Conservation (phyloP, 148 eudicot genomes). For the Nepenthes mirabilis region DNA sequence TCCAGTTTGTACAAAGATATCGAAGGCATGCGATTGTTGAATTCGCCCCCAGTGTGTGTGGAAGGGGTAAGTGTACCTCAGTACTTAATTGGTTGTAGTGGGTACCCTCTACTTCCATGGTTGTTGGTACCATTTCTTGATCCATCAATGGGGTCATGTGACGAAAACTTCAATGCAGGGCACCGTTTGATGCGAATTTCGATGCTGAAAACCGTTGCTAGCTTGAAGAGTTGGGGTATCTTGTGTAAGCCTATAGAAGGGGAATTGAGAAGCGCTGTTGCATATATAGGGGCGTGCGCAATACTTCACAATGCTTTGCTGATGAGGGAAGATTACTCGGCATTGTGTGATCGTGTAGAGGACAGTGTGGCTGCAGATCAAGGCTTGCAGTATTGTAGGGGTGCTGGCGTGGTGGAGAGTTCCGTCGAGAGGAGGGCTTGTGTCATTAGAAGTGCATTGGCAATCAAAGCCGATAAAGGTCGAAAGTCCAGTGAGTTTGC, state of each 20-base stretch:
- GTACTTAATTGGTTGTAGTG: conserved; percentile 50
- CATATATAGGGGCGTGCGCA: conserved; percentile 79
- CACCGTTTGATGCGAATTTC: conserved; percentile 22
- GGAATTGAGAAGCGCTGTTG: conserved; percentile 50
- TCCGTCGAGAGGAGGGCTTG: conserved; percentile 14
- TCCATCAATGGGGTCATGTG: conserved; percentile 24
- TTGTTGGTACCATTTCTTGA: conserved; percentile 41
- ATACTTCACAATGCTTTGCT: conserved; percentile 82
- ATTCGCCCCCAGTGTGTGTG: conserved; percentile 13
- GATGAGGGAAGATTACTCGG: conserved; percentile 65
- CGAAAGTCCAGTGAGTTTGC: not conserved
- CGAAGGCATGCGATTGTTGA: conserved; percentile 30
- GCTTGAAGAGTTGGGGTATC: conserved; percentile 82
- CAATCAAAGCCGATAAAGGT: conserved; percentile 23
- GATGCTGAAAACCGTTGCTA: conserved; percentile 29
- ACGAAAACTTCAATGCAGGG: conserved; percentile 37
- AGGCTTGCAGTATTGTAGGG: conserved; percentile 5
- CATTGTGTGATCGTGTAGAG: conserved; percentile 25
- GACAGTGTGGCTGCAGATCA: conserved; percentile 15
- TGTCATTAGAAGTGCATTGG: conserved; percentile 45
- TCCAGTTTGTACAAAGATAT: conserved; percentile 55
- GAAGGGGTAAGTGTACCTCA: conserved; percentile 34
- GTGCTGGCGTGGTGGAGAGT: conserved; percentile 12
- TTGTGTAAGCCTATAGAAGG: conserved; percentile 50
- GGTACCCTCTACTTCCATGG: conserved; percentile 78